Conservation (phyloP, 495 filamentous ascomycete genomes). For the Aspergillus heteromorphus region DNA sequence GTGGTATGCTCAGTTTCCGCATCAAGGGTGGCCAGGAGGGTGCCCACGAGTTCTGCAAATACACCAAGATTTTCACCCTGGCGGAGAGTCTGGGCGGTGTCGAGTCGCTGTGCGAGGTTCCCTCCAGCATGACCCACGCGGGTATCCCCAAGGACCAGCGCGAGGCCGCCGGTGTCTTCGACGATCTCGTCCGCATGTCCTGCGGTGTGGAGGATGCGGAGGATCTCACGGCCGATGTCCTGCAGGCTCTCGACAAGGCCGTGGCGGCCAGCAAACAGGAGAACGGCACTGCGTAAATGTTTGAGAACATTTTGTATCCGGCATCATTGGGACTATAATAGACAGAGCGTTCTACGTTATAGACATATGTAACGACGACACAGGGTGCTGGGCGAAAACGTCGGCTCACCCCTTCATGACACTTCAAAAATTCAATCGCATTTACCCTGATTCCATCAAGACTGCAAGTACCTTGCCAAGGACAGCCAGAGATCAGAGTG, state of each 20-base stretch:
- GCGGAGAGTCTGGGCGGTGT: constrained; percentile 92
- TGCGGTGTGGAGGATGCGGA: constrained; percentile 89
- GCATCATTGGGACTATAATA: constrained; percentile 1
- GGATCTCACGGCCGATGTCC: constrained; percentile 78
- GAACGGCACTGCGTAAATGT: constrained; percentile 21
- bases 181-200: constrained; percentile 91
- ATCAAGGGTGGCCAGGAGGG: constrained; percentile 83
- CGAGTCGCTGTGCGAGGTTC: constrained; percentile 87
- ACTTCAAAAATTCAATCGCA: background rate
- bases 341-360: constrained; percentile 12
- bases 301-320: background rate
- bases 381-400: background rate
- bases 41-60: constrained; percentile 87
- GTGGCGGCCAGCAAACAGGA: constrained; percentile 33
- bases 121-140: constrained; percentile 91
- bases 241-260: constrained; percentile 76
- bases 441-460: background rate
- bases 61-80: constrained; percentile 83
- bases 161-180: constrained; percentile 89
- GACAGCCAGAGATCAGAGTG: too few relatives aligned
- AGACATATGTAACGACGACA: constrained; percentile 16
- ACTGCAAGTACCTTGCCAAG: too few relatives aligned
- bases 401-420: background rate
- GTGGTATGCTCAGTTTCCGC: constrained; percentile 96
- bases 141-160: constrained; percentile 87